These are phyloP conservation scores for Leishmania lainsoni DNA, from an alignment of 208 protist species.

Conservation along the genomic window DNA sequence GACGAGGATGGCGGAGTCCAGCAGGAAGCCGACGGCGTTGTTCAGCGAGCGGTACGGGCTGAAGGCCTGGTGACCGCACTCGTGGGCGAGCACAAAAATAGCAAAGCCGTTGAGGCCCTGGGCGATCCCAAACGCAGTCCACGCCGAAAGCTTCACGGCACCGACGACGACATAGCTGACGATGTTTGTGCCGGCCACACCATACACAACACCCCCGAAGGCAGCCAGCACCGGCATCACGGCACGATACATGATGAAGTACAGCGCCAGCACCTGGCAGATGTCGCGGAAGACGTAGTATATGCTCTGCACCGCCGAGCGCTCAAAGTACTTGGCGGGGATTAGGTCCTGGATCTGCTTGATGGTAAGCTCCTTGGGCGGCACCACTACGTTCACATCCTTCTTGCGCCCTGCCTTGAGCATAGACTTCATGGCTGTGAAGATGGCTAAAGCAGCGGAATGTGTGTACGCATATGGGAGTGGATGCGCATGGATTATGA, in stretches of 20 bases:
- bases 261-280: constrained; percentile 53
- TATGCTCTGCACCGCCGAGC: constrained; percentile 43
- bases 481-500: background rate
- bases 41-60: constrained; percentile 72
- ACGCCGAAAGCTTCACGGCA: constrained; percentile 42
- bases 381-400: constrained; percentile 69
- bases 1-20: constrained; percentile 91
- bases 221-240: constrained; percentile 39
- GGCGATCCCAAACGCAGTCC: constrained; percentile 76
- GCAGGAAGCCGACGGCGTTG: constrained; percentile 86
- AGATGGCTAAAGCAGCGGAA: background rate
- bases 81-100: constrained; percentile 94
- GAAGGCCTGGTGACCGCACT: constrained; percentile 95
- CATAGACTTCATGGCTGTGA: constrained; percentile 46
- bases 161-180: constrained; percentile 17
- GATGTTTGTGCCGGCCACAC: constrained; percentile 4
- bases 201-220: constrained; percentile 23
- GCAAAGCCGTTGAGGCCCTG: constrained; percentile 88
- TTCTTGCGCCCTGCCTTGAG: constrained; percentile 64
- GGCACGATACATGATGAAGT: constrained; percentile 53
- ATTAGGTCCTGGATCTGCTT: constrained; percentile 80
- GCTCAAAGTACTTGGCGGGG: constrained; percentile 76
- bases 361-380: constrained; percentile 62
- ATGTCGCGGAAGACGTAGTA: constrained; percentile 69
- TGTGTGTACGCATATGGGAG: background rate